Evolutionary conservation across 495 filamentous ascomycete genomes (phyloP).

Genomic region (Neurospora discreta): DNA sequence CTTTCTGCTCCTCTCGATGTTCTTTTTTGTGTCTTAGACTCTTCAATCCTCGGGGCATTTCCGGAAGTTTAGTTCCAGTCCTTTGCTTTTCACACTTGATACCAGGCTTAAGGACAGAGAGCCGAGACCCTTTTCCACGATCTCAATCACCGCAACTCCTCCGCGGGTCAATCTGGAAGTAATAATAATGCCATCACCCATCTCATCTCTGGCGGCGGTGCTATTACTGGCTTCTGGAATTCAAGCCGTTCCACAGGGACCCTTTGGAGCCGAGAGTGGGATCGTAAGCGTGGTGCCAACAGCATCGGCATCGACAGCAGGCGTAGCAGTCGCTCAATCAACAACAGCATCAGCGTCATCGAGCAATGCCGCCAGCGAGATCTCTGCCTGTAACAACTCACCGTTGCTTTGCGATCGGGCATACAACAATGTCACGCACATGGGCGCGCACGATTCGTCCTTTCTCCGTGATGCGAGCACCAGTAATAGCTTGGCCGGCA

Average conservation of each 20-base stretch:
- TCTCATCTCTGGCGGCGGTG: slow-evolving; percentile 7
- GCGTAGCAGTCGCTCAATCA: neutral
- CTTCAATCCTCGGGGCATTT: neutral
- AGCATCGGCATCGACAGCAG: neutral
- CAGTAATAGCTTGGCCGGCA: slow-evolving; percentile 46
- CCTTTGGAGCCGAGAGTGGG: neutral
- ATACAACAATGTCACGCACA: slow-evolving; percentile 56
- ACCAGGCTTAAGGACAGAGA: neutral
- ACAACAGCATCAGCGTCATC: slow-evolving; percentile 9
- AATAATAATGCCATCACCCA: slow-evolving; percentile 19
- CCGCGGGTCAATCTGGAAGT: slow-evolving; percentile 1
- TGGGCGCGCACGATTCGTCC: slow-evolving; percentile 59
- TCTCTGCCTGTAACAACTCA: slow-evolving; percentile 54
- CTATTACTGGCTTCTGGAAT: slow-evolving; percentile 16
- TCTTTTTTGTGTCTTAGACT: neutral
- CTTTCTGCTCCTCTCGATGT: neutral
- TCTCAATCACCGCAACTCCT: neutral
- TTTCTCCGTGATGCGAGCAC: slow-evolving; percentile 47
- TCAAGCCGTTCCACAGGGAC: slow-evolving; percentile 15
- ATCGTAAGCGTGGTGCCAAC: neutral
- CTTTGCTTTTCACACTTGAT: neutral
- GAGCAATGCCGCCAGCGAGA: slow-evolving; percentile 2
- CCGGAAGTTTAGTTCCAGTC: neutral
- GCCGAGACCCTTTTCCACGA: neutral
- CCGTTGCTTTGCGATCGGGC: slow-evolving; percentile 46